A percentile compares a stretch with the other conserved stretches of the same genome.
These are phyloP conservation scores for Mitragyna speciosa DNA, from an alignment of 257 asterid genomes.

Conservation along the genomic window DNA sequence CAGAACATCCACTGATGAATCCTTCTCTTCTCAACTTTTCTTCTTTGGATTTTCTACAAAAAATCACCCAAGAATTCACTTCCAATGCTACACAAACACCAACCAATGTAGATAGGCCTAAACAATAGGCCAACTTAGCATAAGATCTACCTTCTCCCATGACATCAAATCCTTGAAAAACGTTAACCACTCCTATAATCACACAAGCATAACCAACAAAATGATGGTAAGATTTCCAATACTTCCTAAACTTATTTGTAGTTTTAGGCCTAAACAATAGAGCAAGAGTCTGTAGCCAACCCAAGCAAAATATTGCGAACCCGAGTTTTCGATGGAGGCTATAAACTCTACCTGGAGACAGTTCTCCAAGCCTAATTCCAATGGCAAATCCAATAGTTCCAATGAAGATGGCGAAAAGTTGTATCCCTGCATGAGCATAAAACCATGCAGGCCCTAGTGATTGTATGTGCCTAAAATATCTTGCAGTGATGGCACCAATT, in stretches of 20 bases:
- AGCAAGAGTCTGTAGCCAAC: constrained; percentile 87
- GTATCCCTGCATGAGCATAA: constrained; percentile 77
- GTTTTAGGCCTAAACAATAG: constrained; percentile 77
- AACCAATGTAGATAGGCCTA: constrained; percentile 64
- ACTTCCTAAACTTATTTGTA: constrained; percentile 68
- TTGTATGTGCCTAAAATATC: constrained; percentile 63
- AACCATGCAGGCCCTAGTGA: constrained; percentile 75
- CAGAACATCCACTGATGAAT: constrained; percentile 52
- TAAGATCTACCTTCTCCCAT: constrained; percentile 61
- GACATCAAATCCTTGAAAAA: constrained; percentile 77
- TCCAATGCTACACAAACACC: constrained; percentile 78
- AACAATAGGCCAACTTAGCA: constrained; percentile 57
- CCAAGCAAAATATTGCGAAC: constrained; percentile 63
- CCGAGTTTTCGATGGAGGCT: constrained; percentile 82
- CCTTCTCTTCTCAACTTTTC: constrained; percentile 85
- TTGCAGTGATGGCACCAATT: constrained; percentile 62
- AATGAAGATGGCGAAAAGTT: constrained; percentile 48
- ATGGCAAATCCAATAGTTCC: constrained; percentile 80
- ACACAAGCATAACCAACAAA: constrained; percentile 91
- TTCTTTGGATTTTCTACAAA: constrained; percentile 82
- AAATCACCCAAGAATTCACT: constrained; percentile 90
- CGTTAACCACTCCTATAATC: constrained; percentile 72
- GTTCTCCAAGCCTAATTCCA: constrained; percentile 67
- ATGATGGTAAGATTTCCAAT: constrained; percentile 96
- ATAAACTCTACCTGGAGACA: constrained; percentile 62